These are phyloP conservation scores for Viola pubescens DNA, from an alignment of 441 rosid genomes.

Conservation along the genomic window DNA sequence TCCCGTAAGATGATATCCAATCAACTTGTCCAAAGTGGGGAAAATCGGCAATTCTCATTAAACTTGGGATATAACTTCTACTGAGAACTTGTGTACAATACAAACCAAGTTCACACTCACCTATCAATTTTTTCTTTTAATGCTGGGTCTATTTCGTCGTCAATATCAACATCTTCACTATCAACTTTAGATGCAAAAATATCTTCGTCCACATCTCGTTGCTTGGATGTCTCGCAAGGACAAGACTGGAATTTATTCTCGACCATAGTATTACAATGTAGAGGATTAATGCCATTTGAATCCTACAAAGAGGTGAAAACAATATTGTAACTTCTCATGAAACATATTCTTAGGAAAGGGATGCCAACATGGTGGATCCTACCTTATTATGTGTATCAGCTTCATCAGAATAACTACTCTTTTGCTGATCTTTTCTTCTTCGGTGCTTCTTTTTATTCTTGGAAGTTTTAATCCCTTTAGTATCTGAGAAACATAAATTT, in stretches of 20 bases:
- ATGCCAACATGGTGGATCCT: conserved; percentile 18
- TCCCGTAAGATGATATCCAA: too few species aligned
- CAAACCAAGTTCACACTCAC: conserved; percentile 30
- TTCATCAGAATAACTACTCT: conserved; percentile 31
- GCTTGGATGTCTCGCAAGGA: conserved; percentile 32
- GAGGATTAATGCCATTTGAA: conserved; percentile 28
- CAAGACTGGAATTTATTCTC: conserved; percentile 28
- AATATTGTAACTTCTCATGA: not conserved
- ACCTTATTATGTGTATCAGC: conserved; percentile 38
- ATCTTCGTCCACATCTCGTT: conserved; percentile 39
- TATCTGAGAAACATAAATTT: conserved; percentile 49
- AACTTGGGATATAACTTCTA: too few species aligned
- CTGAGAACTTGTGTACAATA: not conserved
- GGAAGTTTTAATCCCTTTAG: conserved; percentile 50
- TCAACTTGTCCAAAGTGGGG: too few species aligned
- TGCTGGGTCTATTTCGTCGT: conserved; percentile 91
- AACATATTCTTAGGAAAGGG: conserved; percentile 2
- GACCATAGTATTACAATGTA: conserved; percentile 27
- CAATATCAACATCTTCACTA: conserved; percentile 61
- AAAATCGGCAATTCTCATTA: too few species aligned
- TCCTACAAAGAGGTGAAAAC: conserved; percentile 31
- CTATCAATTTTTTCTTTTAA: conserved; percentile 73
- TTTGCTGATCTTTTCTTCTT: conserved; percentile 55
- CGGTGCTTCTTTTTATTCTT: conserved; percentile 72
- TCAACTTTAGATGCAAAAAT: conserved; percentile 41